A percentile compares a stretch with the other conserved stretches of the same genome.
These are phyloP conservation scores for Eucalyptus leucophloia DNA, from an alignment of 345 rosid species.

Conservation along the genomic window DNA sequence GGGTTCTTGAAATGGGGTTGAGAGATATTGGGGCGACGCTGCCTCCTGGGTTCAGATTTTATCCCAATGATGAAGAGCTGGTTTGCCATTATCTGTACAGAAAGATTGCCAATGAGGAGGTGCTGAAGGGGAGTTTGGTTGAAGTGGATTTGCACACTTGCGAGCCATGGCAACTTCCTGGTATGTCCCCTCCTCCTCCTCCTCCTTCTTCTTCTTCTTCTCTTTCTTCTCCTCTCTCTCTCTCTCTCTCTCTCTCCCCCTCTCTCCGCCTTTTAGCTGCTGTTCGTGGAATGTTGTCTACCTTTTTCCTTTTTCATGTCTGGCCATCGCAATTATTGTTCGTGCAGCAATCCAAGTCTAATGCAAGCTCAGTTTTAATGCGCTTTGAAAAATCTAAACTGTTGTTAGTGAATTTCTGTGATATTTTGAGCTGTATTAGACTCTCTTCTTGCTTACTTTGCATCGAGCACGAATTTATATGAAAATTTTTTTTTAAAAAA, in stretches of 20 bases:
- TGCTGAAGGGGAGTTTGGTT: slow-evolving; percentile 59
- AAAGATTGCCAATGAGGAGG: slow-evolving; percentile 57
- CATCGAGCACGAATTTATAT: no score
- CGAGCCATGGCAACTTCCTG: slow-evolving; percentile 99
- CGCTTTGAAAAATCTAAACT: not conserved
- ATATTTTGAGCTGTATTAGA: not conserved
- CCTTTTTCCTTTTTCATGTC: not conserved
- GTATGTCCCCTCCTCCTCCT: slow-evolving; percentile 11
- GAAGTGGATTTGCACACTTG: slow-evolving; percentile 90
- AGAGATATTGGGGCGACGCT: slow-evolving; percentile 87
- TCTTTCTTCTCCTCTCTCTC: no score
- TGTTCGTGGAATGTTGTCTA: not conserved
- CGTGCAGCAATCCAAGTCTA: not conserved
- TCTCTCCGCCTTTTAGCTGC: not conserved
- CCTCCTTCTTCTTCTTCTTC: not conserved
- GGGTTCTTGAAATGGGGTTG: slow-evolving; percentile 41
- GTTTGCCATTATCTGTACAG: slow-evolving; percentile 92
- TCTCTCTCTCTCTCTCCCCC: not conserved
- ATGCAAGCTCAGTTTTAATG: not conserved
- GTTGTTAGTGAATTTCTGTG: not conserved
- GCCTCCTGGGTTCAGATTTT: slow-evolving; percentile 95
- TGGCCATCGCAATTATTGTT: not conserved
- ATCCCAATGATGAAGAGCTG: slow-evolving; percentile 91
- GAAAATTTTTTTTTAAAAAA: not conserved
- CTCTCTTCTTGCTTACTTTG: not conserved